Evolutionary conservation across 2,329 filamentous ascomycete genomes (phyloP), one percentile per base, ranked within the genome.

Genomic region (Fusarium pseudocircinatum): DNA sequence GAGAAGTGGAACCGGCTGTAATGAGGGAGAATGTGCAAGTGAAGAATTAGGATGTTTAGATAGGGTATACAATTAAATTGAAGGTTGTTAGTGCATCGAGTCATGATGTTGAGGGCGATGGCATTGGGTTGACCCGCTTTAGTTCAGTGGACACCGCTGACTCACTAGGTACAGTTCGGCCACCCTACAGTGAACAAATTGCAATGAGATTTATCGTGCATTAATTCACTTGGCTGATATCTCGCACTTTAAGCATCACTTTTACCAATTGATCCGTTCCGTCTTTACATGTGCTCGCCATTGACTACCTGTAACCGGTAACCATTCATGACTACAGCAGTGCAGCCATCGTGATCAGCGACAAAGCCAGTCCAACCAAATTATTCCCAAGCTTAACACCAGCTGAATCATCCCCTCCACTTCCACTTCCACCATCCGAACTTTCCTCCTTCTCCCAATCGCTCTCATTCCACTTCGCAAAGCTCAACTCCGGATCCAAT

Each of bases 401-500:
- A 7, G 53, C 28, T 9, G 70, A 72, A 10, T 57, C 37, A 12
- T 42, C 4, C 22, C 7, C 18, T 46, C 30, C 60, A 37, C 36
- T 26, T 11, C 16, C 43, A 15, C 24, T 22, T 16, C 30, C 24
- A 7, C 4, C 1, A 3, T 6, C 22, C 14, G 39, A 24, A 10
- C n/a, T 28, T 2, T 37, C 30, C 18, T 37, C 26, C 20, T 44
- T 58, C 7, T 40, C 52, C 60, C 73, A 75, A 9, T 74, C 61
- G 2, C 61, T 69, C 13, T 60, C 24, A 16, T 79, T 78, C 78
- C 78, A 79, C 54, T 76, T 66, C 16, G 44, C 50, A 60, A 66
- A 79, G 7, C 65, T 72, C 60, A 78, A 43, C 16, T 60, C 64
- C 7, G 72, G 42, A n/a, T 79, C 69, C 32, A 79, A 49, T 26